phyloP scores from a whole-genome alignment of 140 eudicot genomes.

The Oenanthe javanica region DNA sequence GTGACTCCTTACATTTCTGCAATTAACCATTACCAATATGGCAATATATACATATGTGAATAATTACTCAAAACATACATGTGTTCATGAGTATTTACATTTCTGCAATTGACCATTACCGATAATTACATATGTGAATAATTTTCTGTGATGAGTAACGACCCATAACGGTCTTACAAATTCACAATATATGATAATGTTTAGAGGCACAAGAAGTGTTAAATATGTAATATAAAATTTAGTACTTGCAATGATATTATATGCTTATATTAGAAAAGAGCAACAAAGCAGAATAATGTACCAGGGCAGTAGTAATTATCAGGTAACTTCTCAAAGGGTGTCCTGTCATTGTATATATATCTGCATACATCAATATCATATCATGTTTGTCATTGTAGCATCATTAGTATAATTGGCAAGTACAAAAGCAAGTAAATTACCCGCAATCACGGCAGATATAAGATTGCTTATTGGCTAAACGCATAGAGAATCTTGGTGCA shows the following conservation, averaged over 20 bases:
- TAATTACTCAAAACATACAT: too few species aligned
- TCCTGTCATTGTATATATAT: slow-evolving; percentile 79
- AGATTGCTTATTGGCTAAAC: slow-evolving; percentile 80
- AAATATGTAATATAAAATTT: too few species aligned
- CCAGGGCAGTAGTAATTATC: slow-evolving; percentile 94
- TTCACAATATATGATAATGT: too few species aligned
- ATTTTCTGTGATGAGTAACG: too few species aligned
- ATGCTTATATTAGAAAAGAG: background rate
- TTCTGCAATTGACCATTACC: too few species aligned
- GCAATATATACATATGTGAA: too few species aligned
- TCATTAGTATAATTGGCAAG: background rate
- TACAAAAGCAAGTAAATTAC: slow-evolving; percentile 20
- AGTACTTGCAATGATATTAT: background rate
- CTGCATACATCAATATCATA: slow-evolving; percentile 32
- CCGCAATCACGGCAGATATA: slow-evolving; percentile 98
- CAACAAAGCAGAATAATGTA: slow-evolving; percentile 9
- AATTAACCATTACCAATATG: too few species aligned
- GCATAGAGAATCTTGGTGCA: slow-evolving; percentile 67
- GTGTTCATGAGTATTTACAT: too few species aligned
- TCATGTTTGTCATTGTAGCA: background rate
- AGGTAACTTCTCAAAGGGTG: slow-evolving; percentile 89
- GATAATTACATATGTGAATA: too few species aligned
- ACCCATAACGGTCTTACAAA: too few species aligned
- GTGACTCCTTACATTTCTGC: too few species aligned
- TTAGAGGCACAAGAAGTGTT: too few species aligned